Evolutionary conservation across 1,284 basidiomycete species (phyloP).

Genomic region (Trametes sp.): DNA sequence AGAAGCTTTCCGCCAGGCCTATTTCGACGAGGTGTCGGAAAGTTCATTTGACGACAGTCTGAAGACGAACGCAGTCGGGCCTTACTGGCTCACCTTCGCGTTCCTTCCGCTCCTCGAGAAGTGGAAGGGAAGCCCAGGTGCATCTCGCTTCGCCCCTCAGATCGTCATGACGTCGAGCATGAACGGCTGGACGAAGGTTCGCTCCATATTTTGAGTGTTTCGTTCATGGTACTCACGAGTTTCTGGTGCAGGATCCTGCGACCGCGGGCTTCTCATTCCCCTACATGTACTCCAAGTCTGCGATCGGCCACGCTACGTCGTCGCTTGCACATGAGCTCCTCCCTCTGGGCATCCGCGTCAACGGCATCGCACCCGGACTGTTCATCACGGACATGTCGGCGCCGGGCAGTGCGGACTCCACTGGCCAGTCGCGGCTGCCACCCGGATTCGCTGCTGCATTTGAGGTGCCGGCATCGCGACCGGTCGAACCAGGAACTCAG

Average conservation of each 20-base stretch:
- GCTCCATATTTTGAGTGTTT: not conserved
- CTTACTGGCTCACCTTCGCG: slow-evolving; percentile 60
- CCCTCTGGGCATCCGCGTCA: slow-evolving; percentile 62
- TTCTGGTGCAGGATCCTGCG: slow-evolving; percentile 46
- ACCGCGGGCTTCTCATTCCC: slow-evolving; percentile 52
- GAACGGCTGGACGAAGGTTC: slow-evolving; percentile 61
- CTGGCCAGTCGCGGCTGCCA: slow-evolving; percentile 44
- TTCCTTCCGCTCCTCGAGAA: slow-evolving; percentile 58
- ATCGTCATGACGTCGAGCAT: slow-evolving; percentile 61
- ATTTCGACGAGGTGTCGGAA: slow-evolving; percentile 50
- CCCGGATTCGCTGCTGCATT: slow-evolving; percentile 38
- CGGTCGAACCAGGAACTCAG: slow-evolving; percentile 19
- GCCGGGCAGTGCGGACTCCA: slow-evolving; percentile 41
- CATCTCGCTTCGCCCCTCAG: slow-evolving; percentile 51
- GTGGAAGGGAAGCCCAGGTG: slow-evolving; percentile 46
- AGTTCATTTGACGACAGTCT: slow-evolving; percentile 49
- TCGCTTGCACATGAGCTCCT: slow-evolving; percentile 59
- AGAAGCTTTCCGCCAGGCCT: slow-evolving; percentile 47
- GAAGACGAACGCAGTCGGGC: slow-evolving; percentile 54
- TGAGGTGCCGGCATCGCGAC: slow-evolving; percentile 45
- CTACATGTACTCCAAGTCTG: slow-evolving; percentile 59
- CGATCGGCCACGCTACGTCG: slow-evolving; percentile 56
- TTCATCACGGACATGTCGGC: slow-evolving; percentile 47
- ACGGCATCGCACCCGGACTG: slow-evolving; percentile 57
- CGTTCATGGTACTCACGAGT: not conserved